A percentile compares a stretch with the other conserved stretches of the same genome.
Evolutionary conservation across 2,329 filamentous ascomycete genomes (phyloP).

Genomic region (Aspergillus fumigatus): DNA sequence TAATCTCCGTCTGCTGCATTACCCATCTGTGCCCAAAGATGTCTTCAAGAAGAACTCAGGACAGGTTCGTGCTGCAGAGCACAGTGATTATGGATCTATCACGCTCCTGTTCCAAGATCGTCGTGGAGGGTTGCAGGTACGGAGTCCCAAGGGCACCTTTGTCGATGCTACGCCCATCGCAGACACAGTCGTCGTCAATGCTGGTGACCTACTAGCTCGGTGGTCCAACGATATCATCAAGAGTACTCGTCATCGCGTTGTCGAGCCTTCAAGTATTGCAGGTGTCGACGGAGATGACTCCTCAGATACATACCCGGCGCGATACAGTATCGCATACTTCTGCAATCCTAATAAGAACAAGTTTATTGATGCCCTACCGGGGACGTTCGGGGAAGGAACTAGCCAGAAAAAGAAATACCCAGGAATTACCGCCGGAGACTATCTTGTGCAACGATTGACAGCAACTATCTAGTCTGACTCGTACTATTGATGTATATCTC

Average conservation of each 20-base stretch:
- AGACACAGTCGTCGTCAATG: constrained; percentile 81
- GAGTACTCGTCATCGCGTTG: constrained; percentile 83
- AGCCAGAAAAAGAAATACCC: constrained; percentile 69
- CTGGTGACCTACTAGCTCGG: constrained; percentile 76
- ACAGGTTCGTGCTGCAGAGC: constrained; percentile 72
- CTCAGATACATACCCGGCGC: constrained; percentile 58
- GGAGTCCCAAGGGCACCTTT: constrained; percentile 70
- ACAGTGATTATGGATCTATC: constrained; percentile 60
- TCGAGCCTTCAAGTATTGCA: constrained; percentile 67
- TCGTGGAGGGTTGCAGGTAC: constrained; percentile 56
- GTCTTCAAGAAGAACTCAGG: constrained; percentile 63
- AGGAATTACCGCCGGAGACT: constrained; percentile 73
- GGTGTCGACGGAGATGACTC: constrained; percentile 34
- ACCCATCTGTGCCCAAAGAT: constrained; percentile 62
- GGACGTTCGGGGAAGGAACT: constrained; percentile 61
- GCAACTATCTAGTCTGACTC: constrained; percentile 57
- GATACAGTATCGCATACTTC: constrained; percentile 90
- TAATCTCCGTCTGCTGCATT: constrained; percentile 70
- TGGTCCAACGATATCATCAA: constrained; percentile 93
- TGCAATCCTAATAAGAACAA: constrained; percentile 79
- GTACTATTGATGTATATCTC: background rate
- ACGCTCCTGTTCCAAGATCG: constrained; percentile 54
- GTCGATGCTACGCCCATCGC: constrained; percentile 79
- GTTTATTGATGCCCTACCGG: constrained; percentile 74
- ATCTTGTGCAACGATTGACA: constrained; percentile 70